Conservation (phyloP, 257 asterid genomes). For the Primulina eburnea region DNA sequence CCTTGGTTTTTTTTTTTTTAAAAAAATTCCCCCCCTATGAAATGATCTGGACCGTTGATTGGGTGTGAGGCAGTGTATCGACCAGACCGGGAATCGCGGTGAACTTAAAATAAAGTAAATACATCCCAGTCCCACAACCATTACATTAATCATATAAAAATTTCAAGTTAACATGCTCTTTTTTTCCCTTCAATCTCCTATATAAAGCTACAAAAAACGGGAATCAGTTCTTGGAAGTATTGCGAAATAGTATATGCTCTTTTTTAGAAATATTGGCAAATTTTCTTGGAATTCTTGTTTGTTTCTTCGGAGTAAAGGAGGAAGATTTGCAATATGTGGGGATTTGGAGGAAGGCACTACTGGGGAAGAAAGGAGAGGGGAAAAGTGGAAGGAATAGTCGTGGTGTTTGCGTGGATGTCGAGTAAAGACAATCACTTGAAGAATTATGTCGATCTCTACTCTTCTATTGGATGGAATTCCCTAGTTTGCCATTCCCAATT, state of each 20-base stretch:
- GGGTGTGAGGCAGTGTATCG: no score
- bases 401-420: conserved; percentile 87
- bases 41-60: no score
- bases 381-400: conserved; percentile 77
- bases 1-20: no score
- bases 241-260: no score
- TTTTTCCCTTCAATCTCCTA: neutral
- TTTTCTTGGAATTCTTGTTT: conserved; percentile 22
- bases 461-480: conserved; percentile 86
- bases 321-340: conserved; percentile 62
- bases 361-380: conserved; percentile 81
- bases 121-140: no score
- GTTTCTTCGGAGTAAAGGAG: neutral
- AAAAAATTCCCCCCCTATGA: no score
- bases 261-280: conserved; percentile 10
- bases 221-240: no score
- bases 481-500: conserved; percentile 83
- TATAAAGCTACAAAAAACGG: neutral
- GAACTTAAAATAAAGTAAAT: neutral
- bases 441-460: conserved; percentile 64
- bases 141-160: no score
- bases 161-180: no score
- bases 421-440: conserved; percentile 75
- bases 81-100: neutral
- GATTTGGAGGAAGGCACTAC: conserved; percentile 74